A percentile compares a stretch with the other conserved stretches of the same genome.
Conservation (phyloP, 768 basidiomycete genomes). For the Pleurotus sapidus region DNA sequence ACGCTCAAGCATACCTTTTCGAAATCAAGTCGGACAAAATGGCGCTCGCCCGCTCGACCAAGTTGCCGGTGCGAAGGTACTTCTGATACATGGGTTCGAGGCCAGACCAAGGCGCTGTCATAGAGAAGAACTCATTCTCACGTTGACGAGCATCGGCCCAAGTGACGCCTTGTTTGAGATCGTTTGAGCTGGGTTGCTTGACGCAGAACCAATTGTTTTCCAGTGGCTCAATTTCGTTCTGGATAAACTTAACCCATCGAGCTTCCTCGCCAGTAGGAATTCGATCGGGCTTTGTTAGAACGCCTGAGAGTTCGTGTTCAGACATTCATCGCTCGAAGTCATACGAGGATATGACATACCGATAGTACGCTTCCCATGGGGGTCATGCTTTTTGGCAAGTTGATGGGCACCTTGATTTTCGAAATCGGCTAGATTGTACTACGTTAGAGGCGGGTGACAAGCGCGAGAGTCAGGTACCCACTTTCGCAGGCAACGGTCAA, state of each 20-base stretch:
- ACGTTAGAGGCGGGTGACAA: too few relatives aligned
- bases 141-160: constrained; percentile 60
- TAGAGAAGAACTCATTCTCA: constrained; percentile 58
- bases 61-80: constrained; percentile 52
- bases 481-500: constrained; percentile 65
- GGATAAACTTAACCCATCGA: constrained; percentile 55
- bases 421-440: constrained; percentile 55
- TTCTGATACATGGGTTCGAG: constrained; percentile 49
- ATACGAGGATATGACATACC: constrained; percentile 35
- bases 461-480: constrained; percentile 21
- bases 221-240: constrained; percentile 48
- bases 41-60: constrained; percentile 55
- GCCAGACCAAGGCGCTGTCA: constrained; percentile 49
- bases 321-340: too few relatives aligned
- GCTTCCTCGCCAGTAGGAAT: constrained; percentile 54
- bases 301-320: constrained; percentile 36
- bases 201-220: constrained; percentile 61
- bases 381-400: constrained; percentile 60
- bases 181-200: constrained; percentile 49
- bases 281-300: constrained; percentile 73
- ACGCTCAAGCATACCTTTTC: constrained; percentile 41
- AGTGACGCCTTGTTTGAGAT: constrained; percentile 47
- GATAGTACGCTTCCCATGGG: constrained; percentile 64
- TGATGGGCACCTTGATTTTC: constrained; percentile 76
- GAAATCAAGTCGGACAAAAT: constrained; percentile 63